Conservation (phyloP, 2,329 filamentous ascomycete species). For the Sodiomyces alkalinus region DNA sequence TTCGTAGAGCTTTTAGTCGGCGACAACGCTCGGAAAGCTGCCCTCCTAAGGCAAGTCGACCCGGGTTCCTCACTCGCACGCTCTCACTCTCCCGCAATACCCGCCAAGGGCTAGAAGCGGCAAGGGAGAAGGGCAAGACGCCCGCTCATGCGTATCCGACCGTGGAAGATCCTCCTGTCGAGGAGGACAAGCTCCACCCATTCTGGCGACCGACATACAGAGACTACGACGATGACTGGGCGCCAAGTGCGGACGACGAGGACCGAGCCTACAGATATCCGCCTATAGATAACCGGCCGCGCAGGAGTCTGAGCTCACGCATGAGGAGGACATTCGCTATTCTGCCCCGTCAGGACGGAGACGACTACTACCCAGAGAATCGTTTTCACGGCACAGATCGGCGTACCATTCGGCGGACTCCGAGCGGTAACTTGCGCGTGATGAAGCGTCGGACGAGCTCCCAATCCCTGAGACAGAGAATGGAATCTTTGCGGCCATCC, state of each 20-base stretch:
- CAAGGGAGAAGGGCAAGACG: conserved; percentile 13
- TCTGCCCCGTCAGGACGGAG: conserved; percentile 31
- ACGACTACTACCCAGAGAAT: conserved; percentile 14
- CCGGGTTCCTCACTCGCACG: conserved; percentile 31
- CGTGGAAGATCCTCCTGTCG: conserved; percentile 29
- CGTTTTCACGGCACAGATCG: conserved; percentile 27
- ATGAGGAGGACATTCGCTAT: conserved; percentile 47
- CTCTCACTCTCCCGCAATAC: conserved; percentile 35
- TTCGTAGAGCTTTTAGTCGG: conserved; percentile 35
- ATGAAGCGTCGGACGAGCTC: conserved; percentile 35
- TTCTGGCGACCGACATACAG: conserved; percentile 43
- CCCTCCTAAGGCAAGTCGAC: conserved; percentile 20
- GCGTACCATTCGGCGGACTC: conserved; percentile 41
- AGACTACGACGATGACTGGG: conserved; percentile 17
- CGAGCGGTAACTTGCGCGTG: conserved; percentile 45
- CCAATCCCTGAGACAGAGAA: no score
- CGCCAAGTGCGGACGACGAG: conserved; percentile 17
- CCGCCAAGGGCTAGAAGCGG: conserved; percentile 16
- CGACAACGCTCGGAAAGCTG: conserved; percentile 28
- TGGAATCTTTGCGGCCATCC: no score
- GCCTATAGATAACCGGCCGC: conserved; percentile 33
- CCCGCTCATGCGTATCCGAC: conserved; percentile 27
- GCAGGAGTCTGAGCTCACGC: conserved; percentile 33
- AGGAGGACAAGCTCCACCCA: conserved; percentile 41
- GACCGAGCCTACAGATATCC: conserved; percentile 34